These are phyloP conservation scores for Pelargonium myrrhifolium DNA, from an alignment of 441 rosid species.

Conservation along the genomic window DNA sequence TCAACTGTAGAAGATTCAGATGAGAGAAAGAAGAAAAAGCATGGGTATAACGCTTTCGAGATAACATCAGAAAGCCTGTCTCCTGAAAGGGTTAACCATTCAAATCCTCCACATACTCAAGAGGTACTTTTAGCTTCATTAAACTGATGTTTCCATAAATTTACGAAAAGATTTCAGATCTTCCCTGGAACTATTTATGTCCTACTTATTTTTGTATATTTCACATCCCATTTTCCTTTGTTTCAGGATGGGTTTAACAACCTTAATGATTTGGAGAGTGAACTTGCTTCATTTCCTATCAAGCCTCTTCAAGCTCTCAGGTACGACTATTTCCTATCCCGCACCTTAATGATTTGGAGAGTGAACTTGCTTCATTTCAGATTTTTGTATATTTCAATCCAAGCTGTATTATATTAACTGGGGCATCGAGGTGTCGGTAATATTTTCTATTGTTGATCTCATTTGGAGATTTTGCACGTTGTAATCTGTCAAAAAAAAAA, in stretches of 20 bases:
- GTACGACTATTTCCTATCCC: conserved; percentile 31
- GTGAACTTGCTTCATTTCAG: conserved; percentile 72
- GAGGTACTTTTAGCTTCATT: conserved; percentile 37
- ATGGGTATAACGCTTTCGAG: conserved; percentile 32
- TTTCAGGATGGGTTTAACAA: conserved; percentile 64
- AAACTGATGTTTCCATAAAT: conserved; percentile 18
- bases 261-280: conserved; percentile 64
- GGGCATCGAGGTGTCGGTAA: neutral
- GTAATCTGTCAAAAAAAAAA: neutral
- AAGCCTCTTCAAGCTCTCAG: conserved; percentile 89
- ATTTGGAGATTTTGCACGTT: neutral
- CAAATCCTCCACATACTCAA: conserved; percentile 42
- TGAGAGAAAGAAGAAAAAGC: conserved; percentile 37
- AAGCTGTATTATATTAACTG: neutral
- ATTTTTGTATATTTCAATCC: too few species aligned
- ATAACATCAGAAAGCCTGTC: conserved; percentile 33
- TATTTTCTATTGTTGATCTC: neutral
- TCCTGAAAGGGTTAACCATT: conserved; percentile 40
- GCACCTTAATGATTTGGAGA: conserved; percentile 61
- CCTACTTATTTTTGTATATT: conserved; percentile 17
- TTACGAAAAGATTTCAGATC: neutral
- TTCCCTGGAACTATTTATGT: conserved; percentile 7
- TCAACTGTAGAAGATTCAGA: conserved; percentile 46
- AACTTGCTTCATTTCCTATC: conserved; percentile 70
- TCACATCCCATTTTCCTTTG: conserved; percentile 18